A percentile compares a stretch with the other conserved stretches of the same genome.
Evolutionary conservation across 805 yeast genomes (phyloP).

Genomic region (Maudiozyma bulderi): DNA sequence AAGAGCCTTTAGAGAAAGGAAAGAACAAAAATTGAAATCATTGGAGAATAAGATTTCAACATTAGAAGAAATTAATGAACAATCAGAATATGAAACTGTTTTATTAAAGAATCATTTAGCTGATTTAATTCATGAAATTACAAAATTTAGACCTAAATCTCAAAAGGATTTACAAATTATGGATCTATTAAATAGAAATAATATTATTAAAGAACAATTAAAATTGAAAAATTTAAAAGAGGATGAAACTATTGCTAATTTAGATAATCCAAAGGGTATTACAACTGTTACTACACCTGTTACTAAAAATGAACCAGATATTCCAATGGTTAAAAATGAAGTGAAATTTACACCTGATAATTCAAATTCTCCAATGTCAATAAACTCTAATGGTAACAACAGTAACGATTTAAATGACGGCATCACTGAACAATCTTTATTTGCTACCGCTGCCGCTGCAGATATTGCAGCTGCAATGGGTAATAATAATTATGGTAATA

Average conservation of each 20-base stretch:
- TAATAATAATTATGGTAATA: background rate
- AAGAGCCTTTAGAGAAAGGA: slow-evolving; percentile 90
- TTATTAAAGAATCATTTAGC: slow-evolving; percentile 69
- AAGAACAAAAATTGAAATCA: slow-evolving; percentile 78
- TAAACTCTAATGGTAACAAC: background rate
- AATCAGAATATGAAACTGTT: slow-evolving; percentile 62
- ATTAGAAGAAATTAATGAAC: slow-evolving; percentile 63
- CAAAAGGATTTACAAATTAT: slow-evolving; percentile 17
- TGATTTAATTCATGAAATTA: slow-evolving; percentile 60
- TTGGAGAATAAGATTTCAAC: slow-evolving; percentile 66
- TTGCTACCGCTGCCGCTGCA: background rate
- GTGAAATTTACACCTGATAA: background rate
- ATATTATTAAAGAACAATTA: background rate
- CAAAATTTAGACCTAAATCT: slow-evolving; percentile 41
- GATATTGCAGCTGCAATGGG: background rate
- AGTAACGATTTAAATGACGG: background rate
- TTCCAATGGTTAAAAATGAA: background rate
- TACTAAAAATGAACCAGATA: background rate
- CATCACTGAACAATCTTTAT: background rate
- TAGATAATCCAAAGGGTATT: background rate
- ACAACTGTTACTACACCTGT: background rate
- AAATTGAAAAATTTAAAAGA: background rate
- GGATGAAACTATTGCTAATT: slow-evolving; percentile 1
- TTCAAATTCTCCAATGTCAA: background rate
- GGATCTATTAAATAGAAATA: background rate